Evolutionary conservation across 768 basidiomycete genomes (phyloP).

Genomic region (Trametes sanguinea): DNA sequence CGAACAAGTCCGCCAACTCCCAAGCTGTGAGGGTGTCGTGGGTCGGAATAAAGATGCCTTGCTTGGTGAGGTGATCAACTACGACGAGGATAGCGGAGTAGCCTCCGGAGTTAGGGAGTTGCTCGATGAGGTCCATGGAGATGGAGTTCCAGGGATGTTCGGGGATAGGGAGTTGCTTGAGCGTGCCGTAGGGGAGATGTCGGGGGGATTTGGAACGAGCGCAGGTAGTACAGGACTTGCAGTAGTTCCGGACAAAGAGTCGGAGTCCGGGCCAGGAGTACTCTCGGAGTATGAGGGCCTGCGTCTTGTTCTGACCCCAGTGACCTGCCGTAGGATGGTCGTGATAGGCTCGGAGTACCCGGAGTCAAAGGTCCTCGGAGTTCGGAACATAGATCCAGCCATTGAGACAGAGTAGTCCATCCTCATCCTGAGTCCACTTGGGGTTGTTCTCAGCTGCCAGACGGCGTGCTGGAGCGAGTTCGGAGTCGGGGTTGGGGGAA

Average conservation of each 20-base stretch:
- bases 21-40: constrained; percentile 23
- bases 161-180: neutral
- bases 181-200: neutral
- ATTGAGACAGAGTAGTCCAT: neutral
- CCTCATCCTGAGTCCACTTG: neutral
- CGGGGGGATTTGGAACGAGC: neutral
- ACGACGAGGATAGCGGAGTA: no score
- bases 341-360: neutral
- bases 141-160: neutral
- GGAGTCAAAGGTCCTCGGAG: neutral
- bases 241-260: neutral
- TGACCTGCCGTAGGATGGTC: neutral
- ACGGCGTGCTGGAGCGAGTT: neutral
- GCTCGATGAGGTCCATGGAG: no score
- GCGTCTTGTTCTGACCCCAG: neutral
- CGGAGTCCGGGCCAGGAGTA: neutral
- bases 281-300: neutral
- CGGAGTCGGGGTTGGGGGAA: neutral
- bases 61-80: neutral
- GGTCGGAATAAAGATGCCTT: constrained; percentile 29
- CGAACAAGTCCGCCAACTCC: constrained; percentile 23
- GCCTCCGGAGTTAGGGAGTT: no score
- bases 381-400: neutral
- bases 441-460: neutral
- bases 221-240: neutral